phyloP scores from a whole-genome alignment of 768 basidiomycete species.

The Pleurotus sapidus region DNA sequence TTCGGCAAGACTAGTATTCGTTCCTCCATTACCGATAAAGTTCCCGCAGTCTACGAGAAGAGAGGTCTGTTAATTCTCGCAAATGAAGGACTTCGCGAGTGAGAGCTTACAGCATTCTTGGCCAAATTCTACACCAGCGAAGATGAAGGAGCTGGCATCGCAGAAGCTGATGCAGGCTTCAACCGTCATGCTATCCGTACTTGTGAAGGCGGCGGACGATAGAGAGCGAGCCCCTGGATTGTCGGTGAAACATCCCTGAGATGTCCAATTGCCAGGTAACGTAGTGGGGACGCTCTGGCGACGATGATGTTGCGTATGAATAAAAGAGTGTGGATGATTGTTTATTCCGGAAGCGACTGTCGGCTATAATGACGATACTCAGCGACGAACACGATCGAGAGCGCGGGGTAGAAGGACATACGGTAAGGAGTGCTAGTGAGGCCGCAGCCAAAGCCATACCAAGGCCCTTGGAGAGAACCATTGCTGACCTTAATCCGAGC shows the following conservation, averaged over 20 bases:
- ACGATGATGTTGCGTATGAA: conserved; percentile 25
- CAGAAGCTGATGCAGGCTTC: conserved; percentile 48
- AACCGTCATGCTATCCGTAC: conserved; percentile 58
- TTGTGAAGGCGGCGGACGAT: conserved; percentile 39
- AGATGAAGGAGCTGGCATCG: conserved; percentile 45
- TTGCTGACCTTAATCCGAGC: neutral
- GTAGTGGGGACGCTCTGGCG: conserved; percentile 37
- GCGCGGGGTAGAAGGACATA: conserved; percentile 22
- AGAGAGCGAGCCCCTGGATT: conserved; percentile 58
- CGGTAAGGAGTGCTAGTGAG: conserved; percentile 36
- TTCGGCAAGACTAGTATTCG: conserved; percentile 43
- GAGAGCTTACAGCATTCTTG: conserved; percentile 16
- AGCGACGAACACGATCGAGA: conserved; percentile 4
- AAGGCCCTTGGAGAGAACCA: conserved; percentile 16
- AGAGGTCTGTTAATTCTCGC: neutral
- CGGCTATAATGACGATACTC: conserved; percentile 15
- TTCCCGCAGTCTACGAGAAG: conserved; percentile 60
- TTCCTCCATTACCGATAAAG: conserved; percentile 40
- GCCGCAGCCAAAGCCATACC: conserved; percentile 28
- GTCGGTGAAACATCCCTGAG: conserved; percentile 65
- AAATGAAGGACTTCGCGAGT: conserved; percentile 1
- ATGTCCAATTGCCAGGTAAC: conserved; percentile 55
- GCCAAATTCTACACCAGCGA: conserved; percentile 66
- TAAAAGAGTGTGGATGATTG: conserved; percentile 12
- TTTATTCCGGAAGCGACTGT: conserved; percentile 22